Evolutionary conservation across 2,329 filamentous ascomycete species (phyloP), one percentile per base, ranked within the genome.

Genomic region (Phyllosticta citribraziliensis): DNA sequence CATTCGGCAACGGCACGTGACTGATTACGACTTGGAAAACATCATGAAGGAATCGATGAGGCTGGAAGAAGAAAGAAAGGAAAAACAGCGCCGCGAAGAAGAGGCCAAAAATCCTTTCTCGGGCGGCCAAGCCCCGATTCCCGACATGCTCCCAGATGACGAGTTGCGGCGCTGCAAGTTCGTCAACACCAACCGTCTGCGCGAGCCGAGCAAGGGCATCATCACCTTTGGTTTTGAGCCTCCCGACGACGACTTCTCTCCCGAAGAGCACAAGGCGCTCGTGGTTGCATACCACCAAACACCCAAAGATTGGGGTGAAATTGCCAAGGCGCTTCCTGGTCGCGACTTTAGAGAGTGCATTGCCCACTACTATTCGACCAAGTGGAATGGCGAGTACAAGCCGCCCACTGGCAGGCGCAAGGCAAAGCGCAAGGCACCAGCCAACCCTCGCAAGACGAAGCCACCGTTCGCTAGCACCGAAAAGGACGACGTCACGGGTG

Each of bases 311-410:
- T 94, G 88, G 88, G 88, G 88, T 61, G 85, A 84, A 67, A 85
- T 94, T 62, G 87, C 89, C 5, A 84, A 88, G 62, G 80, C 80
- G 24, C 75, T 93, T 19, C 81, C 82, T 0, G 79, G 82, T 30
- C 84, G 89, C 24, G 85, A 88, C 67, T 91, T 90, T 73, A 87
- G 88, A 65, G 84, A 88, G 55, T 91, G 88, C 72, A 94, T 94
- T 66, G 87, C 91, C 70, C 91, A 92, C 72, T 94, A 94, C 74
- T 94, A 94, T 72, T 80, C 89, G 64, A 89, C 87, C 70, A 94
- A 85, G 75, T 88, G 87, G 75, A 81, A 85, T 55, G 82, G 85
- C 52, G 86, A 89, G 64, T 85, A 92, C 63, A 91, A 92, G 71
- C 87, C 56, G 11, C 60, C 60, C 9, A 62, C 52, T 9, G 52